Base-by-base conservation (phyloP, 345 rosid genomes). In the Cochlearia excelsa region DNA sequence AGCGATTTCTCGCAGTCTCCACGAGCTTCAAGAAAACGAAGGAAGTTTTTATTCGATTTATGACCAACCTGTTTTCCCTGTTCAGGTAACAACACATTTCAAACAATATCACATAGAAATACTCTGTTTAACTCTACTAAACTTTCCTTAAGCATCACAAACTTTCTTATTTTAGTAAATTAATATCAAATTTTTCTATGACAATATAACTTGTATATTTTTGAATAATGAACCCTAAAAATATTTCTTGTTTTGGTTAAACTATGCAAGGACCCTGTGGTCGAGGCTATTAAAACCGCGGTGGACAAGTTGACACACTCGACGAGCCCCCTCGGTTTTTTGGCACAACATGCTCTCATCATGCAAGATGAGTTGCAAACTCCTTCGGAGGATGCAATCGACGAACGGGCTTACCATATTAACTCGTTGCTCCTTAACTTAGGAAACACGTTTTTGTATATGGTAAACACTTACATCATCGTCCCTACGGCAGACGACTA, bases 401-500 rank as follows among this genome's bases (percentile, higher is more conserved):
- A 84, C 67, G 95, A 93, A 61, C 67, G 81, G 70, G 76, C 63
- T 78, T 90, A 90, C 79, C 90, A 87, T 78, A 82, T 87, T 66
- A 78, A 82, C 77, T 94, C 99, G 5, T 90, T 94, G 46, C 61
- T 85, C 57, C 79, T 94, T 75, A 94, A 89, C 80, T 68, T 93
- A 59, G 95, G 71, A 9, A 89, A 80, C 75, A 87, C 99, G 6
- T 81, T 94, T 60, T 90, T 94, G 60, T 94, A 94, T 74, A 94
- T 94, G 91, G 79, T 90, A 75, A 94, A 94, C 75, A 90, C 97
- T 38, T 94, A 90, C 63, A 86, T 90, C 56, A 77, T 94, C 34
- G 97, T 94, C 55, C 96, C 97, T 38, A 87, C 99, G 4, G 96
- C 95, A 0, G 97, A 87, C 85, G 90, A 94, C 79, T 90, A 90